Base-by-base conservation (phyloP, 495 filamentous ascomycete species). In the Oidiodendron maius region DNA sequence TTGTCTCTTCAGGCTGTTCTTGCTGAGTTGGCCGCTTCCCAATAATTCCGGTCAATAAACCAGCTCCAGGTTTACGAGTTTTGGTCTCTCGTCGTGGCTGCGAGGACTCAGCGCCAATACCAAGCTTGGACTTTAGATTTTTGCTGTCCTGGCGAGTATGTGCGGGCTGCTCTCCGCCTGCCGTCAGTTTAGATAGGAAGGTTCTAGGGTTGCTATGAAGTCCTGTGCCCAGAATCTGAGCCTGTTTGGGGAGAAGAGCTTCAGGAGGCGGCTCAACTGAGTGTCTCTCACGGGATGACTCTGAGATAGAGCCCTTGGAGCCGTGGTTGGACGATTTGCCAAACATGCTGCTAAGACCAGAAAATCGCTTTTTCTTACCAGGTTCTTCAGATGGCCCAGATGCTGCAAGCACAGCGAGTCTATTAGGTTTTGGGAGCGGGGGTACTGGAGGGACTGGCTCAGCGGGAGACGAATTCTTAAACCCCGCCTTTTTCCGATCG, bases 341-440 rank as follows among this genome's bases (percentile, higher is more conserved):
- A 24, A 60, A 60, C 10, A 64, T 45, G 35, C 56, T 54, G 10
- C 69, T 64, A 22, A 76, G 53, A 10, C 60, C 59, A 1, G 71
- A 75, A 44, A 75, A 74, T 23, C 71, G 59, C 28, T 68, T 72
- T 53, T 75, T 77, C 62, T 74, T 75, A 13, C 53, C 47, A 36
- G 50, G 39, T 21, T 65, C 60, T 15, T 58, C 48, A 11, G 26
- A 34, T 9, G 34, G 12, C n/a, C 24, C 30, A 24, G 42, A 45
- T 23, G 55, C 49, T 6, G 54, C 46, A 21, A 40, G 28, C 23
- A 40, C 48, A 4, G 16, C 16, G 0, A 58, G 39, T 28, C 56
- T 64, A 11, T 34, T 51, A 12, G 42, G 11, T 44, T 48, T 60
- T 1, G 40, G 21, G 15, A 36, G 42, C 21, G 40, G 41, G 37